These are phyloP conservation scores for Eucalyptus polybractea DNA, from an alignment of 345 rosid genomes.

Conservation along the genomic window DNA sequence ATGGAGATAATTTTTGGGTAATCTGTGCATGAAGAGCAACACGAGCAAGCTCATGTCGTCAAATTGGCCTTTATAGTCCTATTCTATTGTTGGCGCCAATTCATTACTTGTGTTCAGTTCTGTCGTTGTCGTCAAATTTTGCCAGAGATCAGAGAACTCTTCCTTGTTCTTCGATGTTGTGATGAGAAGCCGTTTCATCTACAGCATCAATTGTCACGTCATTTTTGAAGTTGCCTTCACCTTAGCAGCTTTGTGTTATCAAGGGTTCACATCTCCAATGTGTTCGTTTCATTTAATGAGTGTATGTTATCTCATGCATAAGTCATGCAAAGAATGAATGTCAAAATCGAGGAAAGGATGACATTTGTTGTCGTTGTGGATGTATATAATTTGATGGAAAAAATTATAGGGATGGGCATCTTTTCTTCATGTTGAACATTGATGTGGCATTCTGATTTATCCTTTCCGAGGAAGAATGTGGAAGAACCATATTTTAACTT, in stretches of 20 bases:
- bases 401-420: neutral
- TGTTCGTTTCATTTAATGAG: neutral
- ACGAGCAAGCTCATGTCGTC: neutral
- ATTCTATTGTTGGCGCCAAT: neutral
- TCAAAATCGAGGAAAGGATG: neutral
- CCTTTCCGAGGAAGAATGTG: neutral
- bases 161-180: neutral
- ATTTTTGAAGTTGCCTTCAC: neutral
- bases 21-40: neutral
- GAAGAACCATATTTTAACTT: neutral
- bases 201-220: neutral
- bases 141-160: neutral
- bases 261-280: neutral
- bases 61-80: neutral
- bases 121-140: neutral
- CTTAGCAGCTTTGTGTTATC: neutral
- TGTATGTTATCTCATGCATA: neutral
- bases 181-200: neutral
- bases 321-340: neutral
- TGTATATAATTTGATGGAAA: neutral
- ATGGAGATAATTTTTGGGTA: neutral
- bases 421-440: neutral
- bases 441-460: neutral
- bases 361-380: neutral
- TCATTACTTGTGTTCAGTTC: neutral